Evolutionary conservation across 495 filamentous ascomycete species (phyloP), one percentile per base, ranked within the genome.

Genomic region (Neurospora terricola): DNA sequence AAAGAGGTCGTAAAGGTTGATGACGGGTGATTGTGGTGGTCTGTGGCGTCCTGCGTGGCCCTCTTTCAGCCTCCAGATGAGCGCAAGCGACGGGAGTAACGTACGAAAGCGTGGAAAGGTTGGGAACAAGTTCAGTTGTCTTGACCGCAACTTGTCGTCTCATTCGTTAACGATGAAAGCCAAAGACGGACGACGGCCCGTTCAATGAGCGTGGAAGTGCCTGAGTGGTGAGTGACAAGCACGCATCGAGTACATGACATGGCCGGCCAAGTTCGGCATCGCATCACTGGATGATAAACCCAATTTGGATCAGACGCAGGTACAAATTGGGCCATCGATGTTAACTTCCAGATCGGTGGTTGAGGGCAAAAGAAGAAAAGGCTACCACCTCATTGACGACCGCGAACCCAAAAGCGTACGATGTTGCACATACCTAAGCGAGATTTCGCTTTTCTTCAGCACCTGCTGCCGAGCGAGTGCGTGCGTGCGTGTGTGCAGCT

Each of bases 281-380:
- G 42, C 16, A 45, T 45, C 18, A 4, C 42, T 48, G n/a, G 45
- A 30, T 66, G 54, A 66, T 30, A 5, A 16, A 62, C 11, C 23
- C 54, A 34, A 66, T 34, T 66, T 36, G 14, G 75, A 18, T n/a
- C 42, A 45, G 21, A 75, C 27, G 75, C 75, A 75, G 73, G 75
- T 73, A 77, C 75, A 75, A 62, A 75, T 73, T 73, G 39, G 30
- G 11, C 30, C 30, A 66, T 16, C 18, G 11, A 40, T 34, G 38
- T 38, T 34, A 14, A 30, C 23, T 59, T 59, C 48, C 48, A 59
- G 23, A 30, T 59, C 48, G 54, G 54, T 62, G 54, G 54, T 62
- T 62, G 54, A 62, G 23, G 30, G 23, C 9, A 11, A 71, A 40
- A 71, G 36, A 42, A 71, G 16, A 34, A 42, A 71, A 6, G 30